A percentile compares a stretch with the other conserved stretches of the same genome.
Evolutionary conservation across 1,284 basidiomycete genomes (phyloP).

Genomic region (Leccinum solheimii): DNA sequence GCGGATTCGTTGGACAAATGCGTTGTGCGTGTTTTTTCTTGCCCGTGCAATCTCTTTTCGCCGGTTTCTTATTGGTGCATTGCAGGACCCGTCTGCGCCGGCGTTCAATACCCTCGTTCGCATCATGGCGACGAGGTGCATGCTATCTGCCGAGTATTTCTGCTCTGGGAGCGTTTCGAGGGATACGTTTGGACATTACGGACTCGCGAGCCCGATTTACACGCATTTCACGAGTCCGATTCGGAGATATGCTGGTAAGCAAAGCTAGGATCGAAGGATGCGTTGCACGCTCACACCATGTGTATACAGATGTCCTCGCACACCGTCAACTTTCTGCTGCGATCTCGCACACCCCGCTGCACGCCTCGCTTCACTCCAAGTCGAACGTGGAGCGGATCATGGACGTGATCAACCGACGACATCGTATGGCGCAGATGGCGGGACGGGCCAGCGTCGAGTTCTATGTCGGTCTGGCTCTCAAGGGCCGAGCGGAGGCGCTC

Average conservation of each 20-base stretch:
- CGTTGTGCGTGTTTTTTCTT: slow-evolving; percentile 54
- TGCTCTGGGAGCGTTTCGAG: slow-evolving; percentile 91
- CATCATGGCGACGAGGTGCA: slow-evolving; percentile 99
- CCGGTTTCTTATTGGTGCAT: background rate
- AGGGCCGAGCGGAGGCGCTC: slow-evolving; percentile 59
- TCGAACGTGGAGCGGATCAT: slow-evolving; percentile 86
- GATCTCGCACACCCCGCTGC: slow-evolving; percentile 83
- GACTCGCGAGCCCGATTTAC: slow-evolving; percentile 94
- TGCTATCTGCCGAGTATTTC: slow-evolving; percentile 99
- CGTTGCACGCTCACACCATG: background rate
- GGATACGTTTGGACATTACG: slow-evolving; percentile 96
- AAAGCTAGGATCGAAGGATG: background rate
- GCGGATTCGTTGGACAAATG: slow-evolving; percentile 90
- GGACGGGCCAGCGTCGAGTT: slow-evolving; percentile 96
- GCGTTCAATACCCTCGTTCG: slow-evolving; percentile 97
- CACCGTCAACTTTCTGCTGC: slow-evolving; percentile 94
- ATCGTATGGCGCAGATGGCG: slow-evolving; percentile 97
- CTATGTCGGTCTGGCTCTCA: slow-evolving; percentile 92
- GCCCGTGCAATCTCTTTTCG: background rate
- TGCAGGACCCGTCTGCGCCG: slow-evolving; percentile 74
- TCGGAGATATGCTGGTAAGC: slow-evolving; percentile 84
- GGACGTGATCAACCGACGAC: slow-evolving; percentile 87
- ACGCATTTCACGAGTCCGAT: slow-evolving; percentile 98
- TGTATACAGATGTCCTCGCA: slow-evolving; percentile 75
- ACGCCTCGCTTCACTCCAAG: slow-evolving; percentile 87